Evolutionary conservation across 345 rosid species (phyloP), one percentile per base, ranked within the genome.

Genomic region (Psidium friedrichsthalianum): DNA sequence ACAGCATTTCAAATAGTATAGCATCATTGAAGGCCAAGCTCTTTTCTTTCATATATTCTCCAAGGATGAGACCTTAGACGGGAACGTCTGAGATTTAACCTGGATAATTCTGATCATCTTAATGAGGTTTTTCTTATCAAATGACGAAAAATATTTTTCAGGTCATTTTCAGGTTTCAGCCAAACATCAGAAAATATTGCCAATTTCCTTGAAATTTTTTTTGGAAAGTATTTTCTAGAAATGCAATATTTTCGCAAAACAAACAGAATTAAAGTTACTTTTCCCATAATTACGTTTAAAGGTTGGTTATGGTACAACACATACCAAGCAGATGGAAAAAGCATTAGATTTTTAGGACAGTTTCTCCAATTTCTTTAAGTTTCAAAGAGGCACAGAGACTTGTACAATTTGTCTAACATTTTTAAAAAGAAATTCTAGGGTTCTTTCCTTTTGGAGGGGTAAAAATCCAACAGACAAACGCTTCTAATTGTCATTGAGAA

Each of bases 61-160:
- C 94, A 82, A 95, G 87, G 85, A 86, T 82, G 84, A 95, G 92
- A 95, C 97, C 92, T 94, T 93, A n/a, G 95, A 91, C 4, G 98
- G 94, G 36, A 36, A 36, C 3, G 36, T 36, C 2, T 36, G 36
- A 36, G 36, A 36, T 36, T 36, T 36, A 36, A 36, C 36, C 36
- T 36, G 36, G 36, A 36, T 36, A 44, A 44, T 44, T 44, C 47
- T 44, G 8, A 44, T 44, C 47, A 44, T 44, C 7, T 5, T 44
- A 44, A 44, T 44, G 47, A 44, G 47, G 6, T 6, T 44, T 44
- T 44, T 44, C 8, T 44, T 44, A 44, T 6, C 8, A 44, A 44
- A 44, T 44, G 47, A 1, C 1, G 7, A 44, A 44, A 44, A 44
- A 44, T 44, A 44, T 44, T 44, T 44, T 44, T 8, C 47, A 44